Conservation (phyloP, 495 filamentous ascomycete genomes). For the Penicillium cataractarum region DNA sequence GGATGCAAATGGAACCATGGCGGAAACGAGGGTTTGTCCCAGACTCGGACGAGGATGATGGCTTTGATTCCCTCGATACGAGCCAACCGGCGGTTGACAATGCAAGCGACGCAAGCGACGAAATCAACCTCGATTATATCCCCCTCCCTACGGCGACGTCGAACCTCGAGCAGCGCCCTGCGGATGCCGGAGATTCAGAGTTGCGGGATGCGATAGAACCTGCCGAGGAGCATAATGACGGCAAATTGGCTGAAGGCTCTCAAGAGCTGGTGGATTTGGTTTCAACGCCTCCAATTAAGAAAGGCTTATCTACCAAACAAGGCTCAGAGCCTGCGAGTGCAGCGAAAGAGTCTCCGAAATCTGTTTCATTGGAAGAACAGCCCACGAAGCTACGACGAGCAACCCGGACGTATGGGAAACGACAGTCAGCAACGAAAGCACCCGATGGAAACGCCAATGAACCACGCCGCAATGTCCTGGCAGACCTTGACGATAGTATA, state of each 20-base stretch:
- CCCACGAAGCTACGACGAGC: slow-evolving; percentile 13
- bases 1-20: slow-evolving; percentile 63
- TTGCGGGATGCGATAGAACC: background rate
- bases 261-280: background rate
- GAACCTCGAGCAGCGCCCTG: slow-evolving; percentile 4
- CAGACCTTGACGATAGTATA: slow-evolving; percentile 18
- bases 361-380: background rate
- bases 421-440: slow-evolving; percentile 16
- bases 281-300: background rate
- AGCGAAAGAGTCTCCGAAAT: background rate
- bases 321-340: background rate
- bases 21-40: slow-evolving; percentile 63
- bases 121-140: slow-evolving; percentile 25
- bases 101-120: slow-evolving; percentile 6
- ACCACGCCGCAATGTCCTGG: background rate
- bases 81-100: slow-evolving; percentile 18
- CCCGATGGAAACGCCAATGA: slow-evolving; percentile 6
- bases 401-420: slow-evolving; percentile 19
- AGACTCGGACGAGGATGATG: slow-evolving; percentile 64
- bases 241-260: background rate
- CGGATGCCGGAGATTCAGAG: slow-evolving; percentile 4
- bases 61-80: slow-evolving; percentile 42
- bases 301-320: background rate
- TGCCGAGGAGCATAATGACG: background rate
- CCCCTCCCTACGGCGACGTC: slow-evolving; percentile 14